phyloP scores from a whole-genome alignment of 345 rosid species.

The Aquilaria sinensis region DNA sequence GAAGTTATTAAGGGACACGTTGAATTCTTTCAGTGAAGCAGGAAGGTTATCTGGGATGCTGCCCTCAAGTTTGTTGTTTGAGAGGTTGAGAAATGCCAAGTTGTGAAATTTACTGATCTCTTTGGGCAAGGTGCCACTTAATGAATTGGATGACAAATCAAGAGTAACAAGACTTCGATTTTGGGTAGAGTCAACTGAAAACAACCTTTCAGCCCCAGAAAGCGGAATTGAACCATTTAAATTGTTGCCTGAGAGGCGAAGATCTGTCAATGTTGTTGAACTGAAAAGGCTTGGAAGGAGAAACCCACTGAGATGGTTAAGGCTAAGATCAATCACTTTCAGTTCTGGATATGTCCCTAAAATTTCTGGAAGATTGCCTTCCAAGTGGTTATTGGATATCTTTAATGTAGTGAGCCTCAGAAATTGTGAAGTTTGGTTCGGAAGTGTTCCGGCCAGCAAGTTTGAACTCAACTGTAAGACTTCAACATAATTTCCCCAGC shows the following conservation, averaged over 20 bases:
- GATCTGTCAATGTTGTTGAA: slow-evolving; percentile 52
- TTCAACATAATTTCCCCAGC: slow-evolving; percentile 82
- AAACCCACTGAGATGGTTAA: slow-evolving; percentile 48
- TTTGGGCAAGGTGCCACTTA: slow-evolving; percentile 46
- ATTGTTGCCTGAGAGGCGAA: slow-evolving; percentile 68
- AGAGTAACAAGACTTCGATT: slow-evolving; percentile 55
- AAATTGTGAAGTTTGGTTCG: slow-evolving; percentile 65
- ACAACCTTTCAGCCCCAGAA: slow-evolving; percentile 23
- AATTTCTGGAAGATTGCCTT: slow-evolving; percentile 56
- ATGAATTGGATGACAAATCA: slow-evolving; percentile 64
- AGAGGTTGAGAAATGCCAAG: slow-evolving; percentile 56
- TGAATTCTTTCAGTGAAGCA: slow-evolving; percentile 45
- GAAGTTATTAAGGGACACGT: slow-evolving; percentile 68
- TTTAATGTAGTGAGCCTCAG: slow-evolving; percentile 57
- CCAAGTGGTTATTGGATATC: slow-evolving; percentile 56
- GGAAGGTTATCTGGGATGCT: slow-evolving; percentile 59
- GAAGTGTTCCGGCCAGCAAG: slow-evolving; percentile 55
- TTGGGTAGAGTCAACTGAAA: slow-evolving; percentile 21
- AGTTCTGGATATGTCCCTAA: slow-evolving; percentile 62
- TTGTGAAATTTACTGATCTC: slow-evolving; percentile 38
- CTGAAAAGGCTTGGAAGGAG: slow-evolving; percentile 51
- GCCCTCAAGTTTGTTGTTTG: slow-evolving; percentile 68
- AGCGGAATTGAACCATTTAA: slow-evolving; percentile 65
- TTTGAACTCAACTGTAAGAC: slow-evolving; percentile 69
- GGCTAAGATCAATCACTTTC: slow-evolving; percentile 63